phyloP scores from a whole-genome alignment of 2,329 filamentous ascomycete species.

The Cladosporium sp. region DNA sequence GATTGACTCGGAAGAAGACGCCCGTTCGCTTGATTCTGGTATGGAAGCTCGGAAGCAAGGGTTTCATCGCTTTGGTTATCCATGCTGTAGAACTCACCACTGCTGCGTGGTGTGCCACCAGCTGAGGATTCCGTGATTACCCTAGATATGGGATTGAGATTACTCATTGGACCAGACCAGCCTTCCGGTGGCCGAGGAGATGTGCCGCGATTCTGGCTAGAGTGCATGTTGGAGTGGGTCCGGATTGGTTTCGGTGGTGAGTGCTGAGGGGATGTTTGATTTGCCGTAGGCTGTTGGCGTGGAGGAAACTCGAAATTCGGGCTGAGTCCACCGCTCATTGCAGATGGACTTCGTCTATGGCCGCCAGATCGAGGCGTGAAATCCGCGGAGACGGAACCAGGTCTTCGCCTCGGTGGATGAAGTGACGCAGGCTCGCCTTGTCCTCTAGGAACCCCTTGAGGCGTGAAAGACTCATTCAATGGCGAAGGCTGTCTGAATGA shows the following conservation, averaged over 20 bases:
- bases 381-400: slow-evolving; percentile 27
- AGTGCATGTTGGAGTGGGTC: slow-evolving; percentile 30
- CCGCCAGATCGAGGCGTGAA: slow-evolving; percentile 27
- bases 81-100: slow-evolving; percentile 88
- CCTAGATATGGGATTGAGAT: slow-evolving; percentile 55
- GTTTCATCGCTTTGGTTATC: slow-evolving; percentile 96
- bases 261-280: slow-evolving; percentile 20
- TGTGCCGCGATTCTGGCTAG: slow-evolving; percentile 27
- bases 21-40: slow-evolving; percentile 46
- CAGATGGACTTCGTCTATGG: slow-evolving; percentile 15
- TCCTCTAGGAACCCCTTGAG: slow-evolving; percentile 22
- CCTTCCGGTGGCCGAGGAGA: slow-evolving; percentile 33
- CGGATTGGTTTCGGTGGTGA: slow-evolving; percentile 26
- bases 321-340: slow-evolving; percentile 12
- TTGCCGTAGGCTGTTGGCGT: slow-evolving; percentile 2
- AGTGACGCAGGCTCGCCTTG: slow-evolving; percentile 16
- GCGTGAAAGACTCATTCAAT: slow-evolving; percentile 36
- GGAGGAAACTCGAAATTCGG: slow-evolving; percentile 29
- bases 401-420: slow-evolving; percentile 22
- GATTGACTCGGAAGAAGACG: not conserved
- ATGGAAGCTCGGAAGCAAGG: slow-evolving; percentile 69
- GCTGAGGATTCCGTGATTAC: slow-evolving; percentile 75
- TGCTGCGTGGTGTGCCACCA: slow-evolving; percentile 77
- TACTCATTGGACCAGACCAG: slow-evolving; percentile 41
- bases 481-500: slow-evolving; percentile 36